Base-by-base conservation (phyloP, 495 filamentous ascomycete genomes). In the Podospora fimiseda region DNA sequence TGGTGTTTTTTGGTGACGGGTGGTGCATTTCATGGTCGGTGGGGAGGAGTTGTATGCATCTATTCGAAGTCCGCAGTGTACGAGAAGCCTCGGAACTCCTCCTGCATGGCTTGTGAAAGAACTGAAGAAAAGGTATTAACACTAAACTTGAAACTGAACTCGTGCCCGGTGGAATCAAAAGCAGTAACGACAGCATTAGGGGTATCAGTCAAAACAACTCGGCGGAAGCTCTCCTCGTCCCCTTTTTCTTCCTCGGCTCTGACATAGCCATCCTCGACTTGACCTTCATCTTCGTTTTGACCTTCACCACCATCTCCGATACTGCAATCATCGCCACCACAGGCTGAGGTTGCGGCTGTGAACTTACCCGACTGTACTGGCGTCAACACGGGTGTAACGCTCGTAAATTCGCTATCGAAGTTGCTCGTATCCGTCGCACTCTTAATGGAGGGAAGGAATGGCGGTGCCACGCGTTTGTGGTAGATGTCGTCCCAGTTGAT, bases 401-500 rank as follows among this genome's bases (percentile, higher is more conserved):
- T 97, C 5, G 93, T 99, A 68, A 99, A 99, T 68, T 99, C 93
- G 56, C 85, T 86, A 66, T 97, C 93, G 70, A 99, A 99, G 72
- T 99, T 99, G 77, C 90, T 96, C 24, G 94, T 97, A 78, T 99
- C 93, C 39, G 93, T 96, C 6, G 91, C 79, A 62, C 78, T 92
- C 66, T 80, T 89, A 62, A 99, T 96, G 42, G 81, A 79, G 11
- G 93, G 93, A 72, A 89, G 66, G 76, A 96, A 96, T 11, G 93
- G 93, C 38, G 93, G 86, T 30, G 83, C 77, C 38, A 96, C 81
- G 41, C 88, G 81, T 80, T 99, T 99, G 66, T 95, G 81, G 65
- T 95, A 95, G 51, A 99, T 86, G 66, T 97, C 93, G 61, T 97
- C 93, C 93, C 93, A 99, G 72, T 92, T 95, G 69, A 97, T 86